Conservation (phyloP, 2,329 filamentous ascomycete species). For the Lachnellula subtilissima region DNA sequence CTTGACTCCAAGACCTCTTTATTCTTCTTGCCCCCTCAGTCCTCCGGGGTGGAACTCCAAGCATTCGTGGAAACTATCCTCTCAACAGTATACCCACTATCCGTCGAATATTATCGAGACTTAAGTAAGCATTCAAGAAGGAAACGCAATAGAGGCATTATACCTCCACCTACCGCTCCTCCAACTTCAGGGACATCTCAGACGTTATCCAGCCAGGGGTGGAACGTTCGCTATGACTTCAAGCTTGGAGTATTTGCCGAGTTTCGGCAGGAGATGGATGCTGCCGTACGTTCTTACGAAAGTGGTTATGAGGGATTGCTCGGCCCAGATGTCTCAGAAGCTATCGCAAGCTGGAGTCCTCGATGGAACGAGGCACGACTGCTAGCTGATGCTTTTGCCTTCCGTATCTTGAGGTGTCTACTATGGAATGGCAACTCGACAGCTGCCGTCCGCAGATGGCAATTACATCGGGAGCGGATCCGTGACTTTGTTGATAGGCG, state of each 20-base stretch:
- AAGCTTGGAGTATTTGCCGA: conserved; percentile 89
- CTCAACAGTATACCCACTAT: conserved; percentile 64
- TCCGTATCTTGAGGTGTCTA: conserved; percentile 77
- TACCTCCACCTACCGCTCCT: conserved; percentile 76
- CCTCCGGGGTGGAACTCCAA: conserved; percentile 65
- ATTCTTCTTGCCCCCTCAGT: conserved; percentile 75
- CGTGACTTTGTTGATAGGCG: conserved; percentile 74
- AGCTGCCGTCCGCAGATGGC: conserved; percentile 75
- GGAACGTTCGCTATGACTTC: conserved; percentile 93
- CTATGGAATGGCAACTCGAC: conserved; percentile 77
- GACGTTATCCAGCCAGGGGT: conserved; percentile 77
- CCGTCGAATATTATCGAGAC: conserved; percentile 89
- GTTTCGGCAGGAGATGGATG: conserved; percentile 89
- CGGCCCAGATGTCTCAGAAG: conserved; percentile 77
- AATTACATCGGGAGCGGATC: conserved; percentile 68
- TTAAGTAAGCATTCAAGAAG: conserved; percentile 86
- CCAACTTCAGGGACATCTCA: conserved; percentile 81
- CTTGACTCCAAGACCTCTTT: conserved; percentile 75
- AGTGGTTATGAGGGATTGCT: conserved; percentile 81
- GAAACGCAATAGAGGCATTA: conserved; percentile 74
- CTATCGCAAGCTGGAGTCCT: conserved; percentile 83
- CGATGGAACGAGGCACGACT: conserved; percentile 92
- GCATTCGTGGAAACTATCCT: conserved; percentile 72
- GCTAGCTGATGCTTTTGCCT: conserved; percentile 73
- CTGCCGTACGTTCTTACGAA: conserved; percentile 78